A percentile compares a stretch with the other conserved stretches of the same genome.
These are phyloP conservation scores for Capsicum chinense DNA, from an alignment of 257 asterid genomes.

Conservation along the genomic window DNA sequence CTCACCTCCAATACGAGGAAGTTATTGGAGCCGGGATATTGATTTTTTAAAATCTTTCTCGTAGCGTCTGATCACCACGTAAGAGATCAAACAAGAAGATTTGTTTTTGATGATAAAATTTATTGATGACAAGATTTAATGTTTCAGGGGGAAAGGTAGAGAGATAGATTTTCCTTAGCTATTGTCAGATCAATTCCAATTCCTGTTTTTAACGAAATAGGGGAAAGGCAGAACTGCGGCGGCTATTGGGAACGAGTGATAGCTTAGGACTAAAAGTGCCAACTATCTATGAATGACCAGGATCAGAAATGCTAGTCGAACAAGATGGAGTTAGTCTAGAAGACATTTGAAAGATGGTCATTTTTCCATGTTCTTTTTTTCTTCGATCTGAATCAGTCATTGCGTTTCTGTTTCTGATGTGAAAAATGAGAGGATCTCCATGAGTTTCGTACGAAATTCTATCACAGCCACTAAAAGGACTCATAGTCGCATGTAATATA, in stretches of 20 bases:
- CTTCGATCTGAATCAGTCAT: not conserved
- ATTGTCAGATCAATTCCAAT: not conserved
- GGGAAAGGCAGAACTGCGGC: not conserved
- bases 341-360: not conserved
- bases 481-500: not conserved
- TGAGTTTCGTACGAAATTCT: not conserved
- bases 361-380: not conserved
- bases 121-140: not conserved
- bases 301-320: not conserved
- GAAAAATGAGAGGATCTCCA: not conserved
- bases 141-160: not conserved
- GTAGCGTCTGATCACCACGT: not conserved
- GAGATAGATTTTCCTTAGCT: not conserved
- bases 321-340: not conserved
- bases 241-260: not conserved
- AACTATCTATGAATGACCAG: not conserved
- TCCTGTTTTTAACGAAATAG: not conserved
- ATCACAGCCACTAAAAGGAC: not conserved
- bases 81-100: not conserved
- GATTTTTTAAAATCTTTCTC: not conserved
- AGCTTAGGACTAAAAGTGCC: not conserved
- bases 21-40: not conserved
- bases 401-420: constrained; percentile 3
- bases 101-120: not conserved
- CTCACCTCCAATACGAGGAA: not conserved